phyloP scores from a whole-genome alignment of 768 basidiomycete genomes.

The Russula brevipes region DNA sequence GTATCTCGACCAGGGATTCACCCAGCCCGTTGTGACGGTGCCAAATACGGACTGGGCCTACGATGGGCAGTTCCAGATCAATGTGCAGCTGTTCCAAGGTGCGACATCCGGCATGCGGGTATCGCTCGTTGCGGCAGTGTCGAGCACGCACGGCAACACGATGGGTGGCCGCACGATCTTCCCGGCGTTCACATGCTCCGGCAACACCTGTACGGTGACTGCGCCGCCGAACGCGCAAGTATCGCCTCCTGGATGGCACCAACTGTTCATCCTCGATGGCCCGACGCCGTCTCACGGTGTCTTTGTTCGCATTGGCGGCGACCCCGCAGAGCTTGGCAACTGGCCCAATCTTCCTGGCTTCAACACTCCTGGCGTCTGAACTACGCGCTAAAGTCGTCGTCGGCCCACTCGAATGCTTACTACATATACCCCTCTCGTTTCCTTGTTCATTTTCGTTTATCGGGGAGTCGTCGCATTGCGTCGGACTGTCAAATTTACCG shows the following conservation, averaged over 20 bases:
- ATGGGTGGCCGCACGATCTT: constrained; percentile 72
- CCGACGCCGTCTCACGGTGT: constrained; percentile 70
- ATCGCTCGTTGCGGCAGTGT: constrained; percentile 67
- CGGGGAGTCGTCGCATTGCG: background rate
- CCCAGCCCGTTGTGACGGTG: constrained; percentile 59
- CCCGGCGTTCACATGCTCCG: constrained; percentile 64
- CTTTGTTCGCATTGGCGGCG: constrained; percentile 77
- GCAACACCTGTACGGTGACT: constrained; percentile 68
- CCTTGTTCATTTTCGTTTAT: background rate
- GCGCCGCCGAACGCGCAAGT: constrained; percentile 67
- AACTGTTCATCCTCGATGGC: constrained; percentile 71
- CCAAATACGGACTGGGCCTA: constrained; percentile 59
- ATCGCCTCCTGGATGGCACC: constrained; percentile 72
- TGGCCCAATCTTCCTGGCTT: constrained; percentile 73
- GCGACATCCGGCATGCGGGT: constrained; percentile 42
- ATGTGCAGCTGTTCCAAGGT: constrained; percentile 37
- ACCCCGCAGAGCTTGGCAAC: constrained; percentile 63
- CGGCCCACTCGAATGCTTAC: background rate
- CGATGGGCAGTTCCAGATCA: constrained; percentile 48
- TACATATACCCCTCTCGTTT: background rate
- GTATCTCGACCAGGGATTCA: constrained; percentile 62
- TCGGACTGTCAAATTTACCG: background rate
- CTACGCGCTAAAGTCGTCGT: too few relatives aligned
- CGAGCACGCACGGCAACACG: constrained; percentile 71
- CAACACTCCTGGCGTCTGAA: constrained; percentile 52